Evolutionary conservation across 2,329 filamentous ascomycete species (phyloP), one percentile per base, ranked within the genome.

Genomic region (Pleomassaria siparia): DNA sequence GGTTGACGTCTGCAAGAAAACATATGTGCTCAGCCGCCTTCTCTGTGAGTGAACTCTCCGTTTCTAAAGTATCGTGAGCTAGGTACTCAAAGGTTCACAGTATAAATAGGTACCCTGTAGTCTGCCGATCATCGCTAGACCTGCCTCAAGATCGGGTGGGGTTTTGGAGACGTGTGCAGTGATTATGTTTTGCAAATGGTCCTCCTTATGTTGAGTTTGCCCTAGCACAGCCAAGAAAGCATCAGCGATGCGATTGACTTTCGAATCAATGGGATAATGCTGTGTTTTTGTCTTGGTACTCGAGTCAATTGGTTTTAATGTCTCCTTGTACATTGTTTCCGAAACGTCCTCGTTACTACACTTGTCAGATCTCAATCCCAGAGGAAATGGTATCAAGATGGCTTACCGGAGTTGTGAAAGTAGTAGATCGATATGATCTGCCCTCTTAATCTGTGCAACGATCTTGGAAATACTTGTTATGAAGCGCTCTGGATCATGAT

Each of bases 1-100:
- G 85, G 68, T 96, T 95, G 37, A 95, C 87, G 70, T 99, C 94
- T 0, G 91, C 89, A 33, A 99, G 80, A 77, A 99, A 99, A 77
- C 91, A 97, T 50, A 99, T 96, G 64, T 99, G 94, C 66, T 96
- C 91, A 18, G 96, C 87, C 0, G 92, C 92, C 68, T 86, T 87
- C 58, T 97, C 92, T 0, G 90, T 89, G 56, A 91, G 79, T 5
- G 62, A 57, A 42, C 68, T 43, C 84, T 80, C 51, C 3, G 57
- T 46, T 44, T 56, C 63, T 67, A 16, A 2, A 24, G 16, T 15
- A 2, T 1, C n/a, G 37, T 58, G 40, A 58, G 49, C 33, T 26
- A 11, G 22, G 28, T 29, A 26, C 1, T 9, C 32, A 43, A 25
- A 10, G 6, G 7, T 30, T 4, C 15, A 28, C 18, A n/a, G 9